phyloP scores from a whole-genome alignment of 1,139 yeast species.

The Candida sp. region DNA sequence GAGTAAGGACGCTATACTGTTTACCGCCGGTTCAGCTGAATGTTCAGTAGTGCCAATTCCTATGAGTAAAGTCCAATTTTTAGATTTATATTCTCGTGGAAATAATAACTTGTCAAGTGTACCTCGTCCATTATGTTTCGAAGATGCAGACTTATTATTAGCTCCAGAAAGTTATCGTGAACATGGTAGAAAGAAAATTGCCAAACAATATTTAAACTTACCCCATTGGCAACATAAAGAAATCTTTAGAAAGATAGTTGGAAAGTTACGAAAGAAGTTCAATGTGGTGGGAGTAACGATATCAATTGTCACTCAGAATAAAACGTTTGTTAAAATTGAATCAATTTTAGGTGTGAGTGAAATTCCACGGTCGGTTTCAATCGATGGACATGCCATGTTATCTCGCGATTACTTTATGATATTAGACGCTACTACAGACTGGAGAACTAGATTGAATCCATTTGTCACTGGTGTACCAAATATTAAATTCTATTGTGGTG shows the following conservation, averaged over 20 bases:
- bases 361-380: conserved; percentile 52
- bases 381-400: conserved; percentile 66
- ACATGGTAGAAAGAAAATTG: conserved; percentile 34
- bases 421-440: conserved; percentile 59
- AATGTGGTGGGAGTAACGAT: conserved; percentile 53
- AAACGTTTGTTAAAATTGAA: conserved; percentile 48
- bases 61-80: conserved; percentile 56
- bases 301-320: conserved; percentile 49
- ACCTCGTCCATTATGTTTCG: conserved; percentile 53
- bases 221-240: conserved; percentile 51
- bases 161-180: conserved; percentile 60
- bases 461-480: conserved; percentile 59
- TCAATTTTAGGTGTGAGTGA: conserved; percentile 43
- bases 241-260: conserved; percentile 36
- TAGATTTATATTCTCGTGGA: conserved; percentile 60
- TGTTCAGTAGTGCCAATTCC: conserved; percentile 25
- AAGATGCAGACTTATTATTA: conserved; percentile 45
- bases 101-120: conserved; percentile 55
- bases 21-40: conserved; percentile 18
- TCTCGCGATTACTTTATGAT: conserved; percentile 53
- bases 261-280: conserved; percentile 31
- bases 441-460: conserved; percentile 63
- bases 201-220: conserved; percentile 34
- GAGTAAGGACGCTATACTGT: not conserved
- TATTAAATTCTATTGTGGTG: conserved; percentile 61